Conservation (phyloP, 139 green algal species). For the Asterochloris sp. region DNA sequence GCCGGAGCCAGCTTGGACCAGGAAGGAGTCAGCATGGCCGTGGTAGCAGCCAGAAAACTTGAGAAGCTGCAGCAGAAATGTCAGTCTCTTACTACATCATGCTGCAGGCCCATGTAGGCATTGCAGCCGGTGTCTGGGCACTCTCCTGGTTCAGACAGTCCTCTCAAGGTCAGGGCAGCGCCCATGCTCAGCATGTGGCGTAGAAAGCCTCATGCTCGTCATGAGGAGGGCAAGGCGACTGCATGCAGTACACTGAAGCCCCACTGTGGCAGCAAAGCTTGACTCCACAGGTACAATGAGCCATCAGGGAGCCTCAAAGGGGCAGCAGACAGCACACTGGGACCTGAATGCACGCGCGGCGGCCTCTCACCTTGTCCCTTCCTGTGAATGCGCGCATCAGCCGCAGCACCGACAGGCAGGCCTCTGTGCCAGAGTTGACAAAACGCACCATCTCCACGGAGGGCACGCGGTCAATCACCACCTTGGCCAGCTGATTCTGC, state of each 20-base stretch:
- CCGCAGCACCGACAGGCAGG: conserved; percentile 96
- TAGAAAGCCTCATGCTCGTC: too few relatives aligned
- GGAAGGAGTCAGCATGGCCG: conserved; percentile 94
- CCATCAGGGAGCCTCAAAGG: not conserved
- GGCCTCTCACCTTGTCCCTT: conserved; percentile 80
- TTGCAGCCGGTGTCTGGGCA: too few relatives aligned
- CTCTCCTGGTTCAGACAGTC: too few relatives aligned
- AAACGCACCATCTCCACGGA: conserved; percentile 98
- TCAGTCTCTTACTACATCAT: too few relatives aligned
- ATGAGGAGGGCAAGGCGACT: not conserved
- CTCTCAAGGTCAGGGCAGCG: too few relatives aligned
- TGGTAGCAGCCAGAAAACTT: conserved; percentile 99
- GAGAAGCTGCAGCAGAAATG: conserved; percentile 53
- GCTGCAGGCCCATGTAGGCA: too few relatives aligned
- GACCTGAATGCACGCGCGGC: not conserved
- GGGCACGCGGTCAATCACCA: conserved; percentile 96
- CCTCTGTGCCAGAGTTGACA: conserved; percentile 95
- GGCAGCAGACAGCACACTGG: not conserved
- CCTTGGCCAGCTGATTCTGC: conserved; percentile 93
- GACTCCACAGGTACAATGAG: not conserved
- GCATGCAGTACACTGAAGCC: not conserved
- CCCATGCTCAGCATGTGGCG: too few relatives aligned
- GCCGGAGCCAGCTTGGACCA: conserved; percentile 92
- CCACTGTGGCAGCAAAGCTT: too few relatives aligned
- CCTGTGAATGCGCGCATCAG: conserved; percentile 97